phyloP scores from a whole-genome alignment of 768 basidiomycete species.

The Auricularia auricula-judae region DNA sequence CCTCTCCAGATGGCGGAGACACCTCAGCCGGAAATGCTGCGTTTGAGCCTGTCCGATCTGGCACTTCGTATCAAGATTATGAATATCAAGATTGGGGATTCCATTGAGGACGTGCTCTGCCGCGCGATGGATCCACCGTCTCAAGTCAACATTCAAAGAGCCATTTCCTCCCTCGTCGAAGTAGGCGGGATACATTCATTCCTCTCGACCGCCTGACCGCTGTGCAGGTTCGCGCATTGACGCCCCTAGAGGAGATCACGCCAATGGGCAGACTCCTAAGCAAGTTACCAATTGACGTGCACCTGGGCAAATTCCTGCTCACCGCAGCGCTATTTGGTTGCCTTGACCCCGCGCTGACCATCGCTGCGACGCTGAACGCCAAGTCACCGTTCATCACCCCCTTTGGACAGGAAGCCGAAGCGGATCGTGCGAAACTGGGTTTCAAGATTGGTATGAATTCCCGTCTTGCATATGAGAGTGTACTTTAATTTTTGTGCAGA shows the following conservation, averaged over 20 bases:
- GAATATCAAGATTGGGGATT: constrained; percentile 71
- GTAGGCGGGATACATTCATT: constrained; percentile 23
- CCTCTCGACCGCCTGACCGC: background rate
- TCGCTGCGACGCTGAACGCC: constrained; percentile 83
- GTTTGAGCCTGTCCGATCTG: constrained; percentile 85
- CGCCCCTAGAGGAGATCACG: constrained; percentile 79
- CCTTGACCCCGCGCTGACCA: constrained; percentile 91
- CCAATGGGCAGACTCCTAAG: constrained; percentile 85
- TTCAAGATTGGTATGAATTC: constrained; percentile 58
- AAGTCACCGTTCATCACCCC: constrained; percentile 91
- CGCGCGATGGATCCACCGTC: constrained; percentile 84
- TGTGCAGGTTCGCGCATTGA: constrained; percentile 72
- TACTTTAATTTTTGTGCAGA: constrained; percentile 31
- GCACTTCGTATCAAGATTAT: constrained; percentile 89
- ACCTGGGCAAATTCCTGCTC: constrained; percentile 87
- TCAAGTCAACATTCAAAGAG: constrained; percentile 77
- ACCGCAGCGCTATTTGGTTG: constrained; percentile 78
- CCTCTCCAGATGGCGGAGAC: constrained; percentile 67
- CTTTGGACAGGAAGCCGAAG: constrained; percentile 77
- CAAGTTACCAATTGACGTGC: constrained; percentile 90
- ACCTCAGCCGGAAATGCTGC: constrained; percentile 91
- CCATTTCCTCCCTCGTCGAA: constrained; percentile 85
- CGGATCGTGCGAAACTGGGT: constrained; percentile 67
- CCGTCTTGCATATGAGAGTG: no score
- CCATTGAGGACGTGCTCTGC: constrained; percentile 84